These are phyloP conservation scores for Neofusicoccum laricinum DNA, from an alignment of 2,329 filamentous ascomycete genomes.

Conservation along the genomic window DNA sequence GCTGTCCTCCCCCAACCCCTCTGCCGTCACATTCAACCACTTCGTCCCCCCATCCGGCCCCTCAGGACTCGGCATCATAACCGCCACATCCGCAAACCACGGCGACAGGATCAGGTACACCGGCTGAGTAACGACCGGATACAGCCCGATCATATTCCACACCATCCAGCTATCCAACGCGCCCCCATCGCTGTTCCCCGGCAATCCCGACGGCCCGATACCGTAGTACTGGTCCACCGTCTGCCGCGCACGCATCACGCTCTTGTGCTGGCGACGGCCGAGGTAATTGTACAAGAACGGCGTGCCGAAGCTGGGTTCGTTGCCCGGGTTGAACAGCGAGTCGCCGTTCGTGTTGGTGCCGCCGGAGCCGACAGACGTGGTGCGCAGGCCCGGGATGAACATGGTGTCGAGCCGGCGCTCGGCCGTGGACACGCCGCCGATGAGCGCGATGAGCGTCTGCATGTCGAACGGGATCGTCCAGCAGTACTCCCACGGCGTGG, in stretches of 20 bases:
- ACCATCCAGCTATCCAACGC: constrained; percentile 49
- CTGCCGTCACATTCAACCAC: constrained; percentile 47
- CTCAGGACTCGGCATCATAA: constrained; percentile 23
- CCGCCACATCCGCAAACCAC: constrained; percentile 34
- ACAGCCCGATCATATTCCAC: constrained; percentile 47
- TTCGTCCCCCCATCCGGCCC: constrained; percentile 21
- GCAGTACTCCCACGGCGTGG: constrained; percentile 43
- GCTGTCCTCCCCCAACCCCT: constrained; percentile 42
- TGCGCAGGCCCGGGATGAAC: constrained; percentile 36
- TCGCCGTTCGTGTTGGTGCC: constrained; percentile 33
- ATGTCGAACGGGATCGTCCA: constrained; percentile 45
- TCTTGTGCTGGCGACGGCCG: constrained; percentile 35
- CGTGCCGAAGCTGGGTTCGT: constrained; percentile 27
- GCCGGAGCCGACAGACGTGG: constrained; percentile 33
- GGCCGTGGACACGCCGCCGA: constrained; percentile 40
- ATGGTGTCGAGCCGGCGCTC: constrained; percentile 41
- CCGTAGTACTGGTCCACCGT: constrained; percentile 33
- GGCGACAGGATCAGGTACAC: constrained; percentile 40
- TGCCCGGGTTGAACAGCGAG: constrained; percentile 29
- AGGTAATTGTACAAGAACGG: constrained; percentile 28
- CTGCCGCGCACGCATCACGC: constrained; percentile 32
- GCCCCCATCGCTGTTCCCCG: constrained; percentile 43
- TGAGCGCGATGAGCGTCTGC: constrained; percentile 40
- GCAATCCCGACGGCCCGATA: constrained; percentile 33
- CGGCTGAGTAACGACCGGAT: constrained; percentile 40